Base-by-base conservation (phyloP, 805 yeast species). In the Wickerhamiella parazyma region DNA sequence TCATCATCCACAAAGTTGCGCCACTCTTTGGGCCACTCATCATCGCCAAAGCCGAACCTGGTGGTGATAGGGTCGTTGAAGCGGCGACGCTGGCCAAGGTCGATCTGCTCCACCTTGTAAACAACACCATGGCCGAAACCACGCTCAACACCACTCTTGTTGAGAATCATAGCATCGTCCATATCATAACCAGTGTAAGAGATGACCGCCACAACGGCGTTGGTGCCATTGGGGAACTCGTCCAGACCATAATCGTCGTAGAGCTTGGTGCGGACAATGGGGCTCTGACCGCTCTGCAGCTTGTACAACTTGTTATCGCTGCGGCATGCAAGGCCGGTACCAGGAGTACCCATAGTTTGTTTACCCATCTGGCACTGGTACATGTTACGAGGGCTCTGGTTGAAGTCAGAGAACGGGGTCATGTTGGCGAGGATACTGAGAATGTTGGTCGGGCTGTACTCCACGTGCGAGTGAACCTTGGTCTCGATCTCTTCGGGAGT, bases 281-380 rank as follows among this genome's bases (percentile, higher is more conserved):
- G 98, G 1, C 96, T 83, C 69, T 91, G 97, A 37, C 98, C 98
- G 36, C 83, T 72, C 65, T 91, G 98, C 53, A 91, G 68, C 55
- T 89, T 78, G 66, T 91, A 91, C 48, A 91, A 67, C 62, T 89
- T 91, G 68, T 91, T 91, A 63, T 91, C 98, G 1, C 95, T 81
- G 64, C 98, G 75, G 63, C 86, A 94, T 36, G 69, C 74, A 44
- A 89, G 69, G 0, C 94, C 97, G 50, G 91, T 95, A 67, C 97
- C 97, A 7, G 98, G 98, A 4, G 98, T 91, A 65, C 98, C 98
- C 98, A 91, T 91, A 17, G 98, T 89, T 70, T 91, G 98, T 68
- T 91, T 91, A 76, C 96, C 97, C 98, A 91, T 91, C 72, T 91
- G 98, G 68, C 98, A 91, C 69, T 91, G 98, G 64, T 91, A 91